Evolutionary conservation across 1,139 yeast genomes (phyloP), one percentile per base, ranked within the genome.

Genomic region (Debaryomyces nepalensis): DNA sequence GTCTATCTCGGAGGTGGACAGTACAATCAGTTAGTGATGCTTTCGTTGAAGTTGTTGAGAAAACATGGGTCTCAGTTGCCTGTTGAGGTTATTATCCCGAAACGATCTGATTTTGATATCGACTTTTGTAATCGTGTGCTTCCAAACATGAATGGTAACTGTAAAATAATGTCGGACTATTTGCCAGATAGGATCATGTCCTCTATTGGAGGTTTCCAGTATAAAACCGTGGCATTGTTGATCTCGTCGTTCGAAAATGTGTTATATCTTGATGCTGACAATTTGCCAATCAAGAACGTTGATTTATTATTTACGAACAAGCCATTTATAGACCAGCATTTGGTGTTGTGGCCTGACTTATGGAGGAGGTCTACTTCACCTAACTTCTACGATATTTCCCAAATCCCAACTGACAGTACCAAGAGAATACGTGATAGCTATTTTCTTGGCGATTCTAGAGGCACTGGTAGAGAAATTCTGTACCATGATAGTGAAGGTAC

Each of bases 1-100:
- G 84, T 81, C 4, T 77, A 79, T 52, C 74, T 82, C 41, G 87
- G 85, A 24, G 87, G 87, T 46, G 85, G 79, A 26, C 68, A 70
- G 46, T 81, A 73, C 57, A 70, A 81, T 48, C 80, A 82, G 59
- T 67, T 81, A 39, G 77, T 81, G 5, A 59, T 79, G 19, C 58
- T 78, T 5, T 75, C 82, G n/a, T 72, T 82, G 37, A 74, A 76
- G 54, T 68, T 79, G 29, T 59, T 81, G 41, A 68, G 88, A 54
- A 68, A 71, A 39, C 54, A 70, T 5, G 84, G 84, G 3, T 75
- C 84, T 2, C 66, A 68, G 27, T 57, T 81, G 41, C 87, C 87
- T 0, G 73, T 82, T 19, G 87, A 82, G 57, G 75, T 82, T 23
- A 61, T 68, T 20, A 46, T 68, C 7, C 72, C 73, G 4, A 50